phyloP scores from a whole-genome alignment of 2,329 filamentous ascomycete species.

The Paraphoma chrysanthemicola region DNA sequence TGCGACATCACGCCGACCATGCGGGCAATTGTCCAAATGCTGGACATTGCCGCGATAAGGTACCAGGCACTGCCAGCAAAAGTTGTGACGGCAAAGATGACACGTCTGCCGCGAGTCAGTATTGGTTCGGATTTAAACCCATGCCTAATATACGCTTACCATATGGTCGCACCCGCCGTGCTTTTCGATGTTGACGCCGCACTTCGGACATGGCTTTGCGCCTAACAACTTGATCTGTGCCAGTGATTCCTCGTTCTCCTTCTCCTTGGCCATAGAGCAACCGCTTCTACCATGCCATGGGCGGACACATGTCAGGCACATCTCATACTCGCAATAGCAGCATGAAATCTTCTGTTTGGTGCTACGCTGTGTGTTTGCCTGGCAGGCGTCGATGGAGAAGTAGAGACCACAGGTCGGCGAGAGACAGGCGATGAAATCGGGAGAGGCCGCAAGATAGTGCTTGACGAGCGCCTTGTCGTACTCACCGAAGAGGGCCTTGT shows the following conservation, averaged over 20 bases:
- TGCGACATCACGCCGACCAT: constrained; percentile 15
- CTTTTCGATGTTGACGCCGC: constrained; percentile 35
- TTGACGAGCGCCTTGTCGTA: constrained; percentile 27
- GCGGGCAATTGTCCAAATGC: constrained; percentile 15
- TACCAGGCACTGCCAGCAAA: constrained; percentile 31
- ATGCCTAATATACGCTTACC: neutral
- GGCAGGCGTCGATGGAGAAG: constrained; percentile 33
- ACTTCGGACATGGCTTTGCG: constrained; percentile 34
- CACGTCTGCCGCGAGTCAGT: constrained; percentile 9
- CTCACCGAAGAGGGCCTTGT: constrained; percentile 15
- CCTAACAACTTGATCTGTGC: constrained; percentile 26
- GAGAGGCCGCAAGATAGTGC: constrained; percentile 15
- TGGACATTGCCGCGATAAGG: neutral
- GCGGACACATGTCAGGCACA: constrained; percentile 30
- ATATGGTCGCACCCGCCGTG: constrained; percentile 36
- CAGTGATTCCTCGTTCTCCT: constrained; percentile 22
- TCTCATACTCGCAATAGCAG: constrained; percentile 28
- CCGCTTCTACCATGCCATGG: constrained; percentile 18
- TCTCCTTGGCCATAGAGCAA: constrained; percentile 23
- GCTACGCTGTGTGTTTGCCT: neutral
- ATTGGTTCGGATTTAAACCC: no score
- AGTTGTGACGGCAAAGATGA: constrained; percentile 29
- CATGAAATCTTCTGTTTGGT: constrained; percentile 23
- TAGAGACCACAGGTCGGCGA: constrained; percentile 23
- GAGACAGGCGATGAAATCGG: constrained; percentile 26